phyloP scores from a whole-genome alignment of 2,329 filamentous ascomycete genomes.

The Aspergillus sergii region DNA sequence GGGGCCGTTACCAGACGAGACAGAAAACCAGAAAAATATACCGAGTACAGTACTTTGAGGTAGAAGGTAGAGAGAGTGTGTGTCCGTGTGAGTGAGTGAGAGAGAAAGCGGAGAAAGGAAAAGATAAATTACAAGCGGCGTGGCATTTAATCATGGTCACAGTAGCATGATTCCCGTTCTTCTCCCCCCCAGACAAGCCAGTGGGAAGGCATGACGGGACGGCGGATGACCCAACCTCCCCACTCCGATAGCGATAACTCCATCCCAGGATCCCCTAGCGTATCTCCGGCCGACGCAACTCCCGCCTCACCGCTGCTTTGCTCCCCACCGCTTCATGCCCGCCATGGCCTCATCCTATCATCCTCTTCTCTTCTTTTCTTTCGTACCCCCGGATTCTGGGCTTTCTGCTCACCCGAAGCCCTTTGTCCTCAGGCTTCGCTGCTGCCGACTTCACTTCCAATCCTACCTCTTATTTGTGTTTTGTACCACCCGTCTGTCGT shows the following conservation, averaged over 20 bases:
- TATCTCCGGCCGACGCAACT: slow-evolving; percentile 33
- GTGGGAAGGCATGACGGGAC: background rate
- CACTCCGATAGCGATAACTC: slow-evolving; percentile 28
- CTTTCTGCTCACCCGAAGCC: slow-evolving; percentile 34
- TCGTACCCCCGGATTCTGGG: slow-evolving; percentile 33
- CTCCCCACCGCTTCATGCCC: slow-evolving; percentile 44
- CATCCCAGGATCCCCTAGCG: slow-evolving; percentile 40
- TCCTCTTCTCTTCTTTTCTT: slow-evolving; percentile 30
- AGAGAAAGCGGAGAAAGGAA: background rate
- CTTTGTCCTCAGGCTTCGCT: slow-evolving; percentile 28
- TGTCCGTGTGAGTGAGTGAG: too few species aligned
- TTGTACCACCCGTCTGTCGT: slow-evolving; percentile 21
- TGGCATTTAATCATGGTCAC: background rate
- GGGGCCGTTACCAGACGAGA: background rate
- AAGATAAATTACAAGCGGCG: background rate
- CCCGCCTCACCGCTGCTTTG: slow-evolving; percentile 47
- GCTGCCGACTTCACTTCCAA: slow-evolving; percentile 8
- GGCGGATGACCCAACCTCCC: slow-evolving; percentile 16
- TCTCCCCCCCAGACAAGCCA: background rate
- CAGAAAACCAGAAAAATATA: background rate
- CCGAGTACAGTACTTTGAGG: too few species aligned
- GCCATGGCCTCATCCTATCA: slow-evolving; percentile 35
- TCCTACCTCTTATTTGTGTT: slow-evolving; percentile 21
- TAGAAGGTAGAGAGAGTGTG: too few species aligned
- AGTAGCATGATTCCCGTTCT: background rate